Percentiles rank a stretch among this genome's conserved stretches.
Conservation (phyloP, 2,329 filamentous ascomycete genomes). For the Gaeumannomyces tritici region DNA sequence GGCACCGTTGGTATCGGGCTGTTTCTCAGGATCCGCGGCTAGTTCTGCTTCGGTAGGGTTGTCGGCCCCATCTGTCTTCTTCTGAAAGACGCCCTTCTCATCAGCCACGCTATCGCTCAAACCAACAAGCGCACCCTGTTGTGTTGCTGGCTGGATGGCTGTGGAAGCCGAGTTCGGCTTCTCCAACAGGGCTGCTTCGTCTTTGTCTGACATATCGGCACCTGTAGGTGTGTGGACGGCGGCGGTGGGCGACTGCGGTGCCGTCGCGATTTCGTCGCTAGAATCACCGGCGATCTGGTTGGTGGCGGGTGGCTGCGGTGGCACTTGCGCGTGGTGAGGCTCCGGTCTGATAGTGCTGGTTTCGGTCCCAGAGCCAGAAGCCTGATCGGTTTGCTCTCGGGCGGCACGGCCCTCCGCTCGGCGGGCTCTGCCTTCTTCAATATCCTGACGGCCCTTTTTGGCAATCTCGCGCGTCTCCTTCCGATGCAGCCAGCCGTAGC, state of each 20-base stretch:
- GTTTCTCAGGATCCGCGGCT: not conserved
- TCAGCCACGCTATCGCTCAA: not conserved
- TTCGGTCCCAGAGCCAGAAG: not conserved
- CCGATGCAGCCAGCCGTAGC: slow-evolving; percentile 52
- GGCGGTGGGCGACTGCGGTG: not conserved
- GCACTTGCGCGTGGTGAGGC: not conserved
- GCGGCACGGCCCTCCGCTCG: slow-evolving; percentile 10
- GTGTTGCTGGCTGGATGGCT: not conserved
- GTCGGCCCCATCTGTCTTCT: too few relatives aligned
- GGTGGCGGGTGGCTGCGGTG: not conserved
- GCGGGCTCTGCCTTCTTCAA: slow-evolving; percentile 31
- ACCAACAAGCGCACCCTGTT: not conserved
- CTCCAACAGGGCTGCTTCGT: slow-evolving; percentile 17
- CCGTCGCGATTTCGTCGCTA: not conserved
- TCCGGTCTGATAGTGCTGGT: not conserved
- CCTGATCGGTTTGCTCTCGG: not conserved
- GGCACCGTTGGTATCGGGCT: not conserved
- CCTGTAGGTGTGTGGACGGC: not conserved
- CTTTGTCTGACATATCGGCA: slow-evolving; percentile 10
- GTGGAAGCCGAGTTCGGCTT: not conserved
- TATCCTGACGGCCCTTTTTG: slow-evolving; percentile 38
- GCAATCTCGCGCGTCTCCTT: slow-evolving; percentile 55
- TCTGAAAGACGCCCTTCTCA: not conserved
- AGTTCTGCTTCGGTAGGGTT: not conserved
- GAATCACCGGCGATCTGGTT: not conserved